Evolutionary conservation across 176 grass and related monocot species (phyloP).

Genomic region (Cenchrus americanus): DNA sequence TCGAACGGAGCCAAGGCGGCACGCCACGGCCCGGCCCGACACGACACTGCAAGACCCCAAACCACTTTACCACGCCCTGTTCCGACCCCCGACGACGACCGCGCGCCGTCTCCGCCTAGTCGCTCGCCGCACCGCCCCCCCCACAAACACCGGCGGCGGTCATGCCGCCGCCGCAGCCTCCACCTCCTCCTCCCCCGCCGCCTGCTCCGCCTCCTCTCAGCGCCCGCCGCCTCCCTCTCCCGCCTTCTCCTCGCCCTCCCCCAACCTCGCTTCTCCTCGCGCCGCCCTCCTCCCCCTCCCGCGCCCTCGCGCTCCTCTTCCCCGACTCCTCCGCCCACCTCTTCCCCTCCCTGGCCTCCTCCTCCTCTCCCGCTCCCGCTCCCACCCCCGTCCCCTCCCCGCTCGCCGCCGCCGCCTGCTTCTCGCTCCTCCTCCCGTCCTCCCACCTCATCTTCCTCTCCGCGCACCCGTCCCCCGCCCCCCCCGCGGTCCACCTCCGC

Average conservation of each 20-base stretch:
- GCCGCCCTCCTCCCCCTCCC: conserved; percentile 36
- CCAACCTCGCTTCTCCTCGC: conserved; percentile 46
- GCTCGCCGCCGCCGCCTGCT: conserved; percentile 64
- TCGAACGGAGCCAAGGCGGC: too few species aligned
- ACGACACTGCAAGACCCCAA: background rate
- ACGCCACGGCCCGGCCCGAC: background rate
- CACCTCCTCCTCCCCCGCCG: conserved; percentile 22
- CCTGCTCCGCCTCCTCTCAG: conserved; percentile 37
- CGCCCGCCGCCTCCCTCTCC: conserved; percentile 45
- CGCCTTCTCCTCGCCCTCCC: conserved; percentile 19
- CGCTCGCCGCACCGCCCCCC: conserved; percentile 44
- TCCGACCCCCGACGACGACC: conserved; percentile 21
- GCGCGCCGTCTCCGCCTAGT: conserved; percentile 33
- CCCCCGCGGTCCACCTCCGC: conserved; percentile 65
- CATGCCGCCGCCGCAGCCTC: conserved; percentile 50
- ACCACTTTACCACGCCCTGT: background rate
- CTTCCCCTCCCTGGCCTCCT: conserved; percentile 40
- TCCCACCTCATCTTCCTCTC: conserved; percentile 58
- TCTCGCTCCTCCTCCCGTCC: conserved; percentile 55
- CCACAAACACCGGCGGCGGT: conserved; percentile 52
- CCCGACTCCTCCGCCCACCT: conserved; percentile 46
- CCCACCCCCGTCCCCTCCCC: conserved; percentile 51
- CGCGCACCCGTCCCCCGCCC: conserved; percentile 59
- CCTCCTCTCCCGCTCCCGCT: conserved; percentile 34
- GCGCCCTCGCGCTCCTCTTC: conserved; percentile 51